Evolutionary conservation across 2,329 filamentous ascomycete species (phyloP).

Genomic region (Pestalotiopsis fici): DNA sequence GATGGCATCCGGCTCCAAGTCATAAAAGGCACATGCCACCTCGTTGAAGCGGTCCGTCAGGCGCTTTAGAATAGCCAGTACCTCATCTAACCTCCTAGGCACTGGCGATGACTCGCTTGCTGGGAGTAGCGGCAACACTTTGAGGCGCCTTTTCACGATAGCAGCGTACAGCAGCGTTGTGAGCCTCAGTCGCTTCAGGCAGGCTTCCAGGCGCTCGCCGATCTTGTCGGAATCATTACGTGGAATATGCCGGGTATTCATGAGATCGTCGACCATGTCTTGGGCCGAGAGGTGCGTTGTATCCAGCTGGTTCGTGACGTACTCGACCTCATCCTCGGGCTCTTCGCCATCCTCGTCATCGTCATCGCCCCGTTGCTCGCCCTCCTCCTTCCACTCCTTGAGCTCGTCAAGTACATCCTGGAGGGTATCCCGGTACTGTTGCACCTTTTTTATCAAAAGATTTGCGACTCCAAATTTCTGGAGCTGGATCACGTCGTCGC

Average conservation of each 20-base stretch:
- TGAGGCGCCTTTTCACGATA: constrained; percentile 68
- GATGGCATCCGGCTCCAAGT: constrained; percentile 60
- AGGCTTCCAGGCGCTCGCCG: constrained; percentile 64
- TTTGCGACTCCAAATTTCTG: constrained; percentile 69
- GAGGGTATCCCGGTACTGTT: constrained; percentile 73
- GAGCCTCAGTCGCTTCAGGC: constrained; percentile 66
- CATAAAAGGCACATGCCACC: constrained; percentile 72
- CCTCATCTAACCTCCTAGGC: constrained; percentile 52
- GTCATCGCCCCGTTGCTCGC: constrained; percentile 59
- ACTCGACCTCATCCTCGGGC: constrained; percentile 45
- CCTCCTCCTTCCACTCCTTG: constrained; percentile 83
- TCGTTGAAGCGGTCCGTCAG: constrained; percentile 72
- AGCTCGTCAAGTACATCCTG: constrained; percentile 84
- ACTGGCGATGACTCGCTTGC: constrained; percentile 29
- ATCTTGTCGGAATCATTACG: constrained; percentile 64
- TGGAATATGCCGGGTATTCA: constrained; percentile 65
- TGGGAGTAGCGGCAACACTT: constrained; percentile 52
- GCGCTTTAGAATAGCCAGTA: constrained; percentile 55
- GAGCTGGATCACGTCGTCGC: constrained; percentile 70
- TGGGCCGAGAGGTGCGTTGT: constrained; percentile 44
- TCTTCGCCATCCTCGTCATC: constrained; percentile 49
- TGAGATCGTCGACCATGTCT: constrained; percentile 67
- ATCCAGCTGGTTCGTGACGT: constrained; percentile 29
- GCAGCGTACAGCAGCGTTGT: constrained; percentile 70
- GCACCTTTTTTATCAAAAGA: constrained; percentile 69